Percentiles rank a stretch among this genome's conserved stretches.
Conservation (phyloP, 805 yeast genomes). For the Ogataea populi-albae region DNA sequence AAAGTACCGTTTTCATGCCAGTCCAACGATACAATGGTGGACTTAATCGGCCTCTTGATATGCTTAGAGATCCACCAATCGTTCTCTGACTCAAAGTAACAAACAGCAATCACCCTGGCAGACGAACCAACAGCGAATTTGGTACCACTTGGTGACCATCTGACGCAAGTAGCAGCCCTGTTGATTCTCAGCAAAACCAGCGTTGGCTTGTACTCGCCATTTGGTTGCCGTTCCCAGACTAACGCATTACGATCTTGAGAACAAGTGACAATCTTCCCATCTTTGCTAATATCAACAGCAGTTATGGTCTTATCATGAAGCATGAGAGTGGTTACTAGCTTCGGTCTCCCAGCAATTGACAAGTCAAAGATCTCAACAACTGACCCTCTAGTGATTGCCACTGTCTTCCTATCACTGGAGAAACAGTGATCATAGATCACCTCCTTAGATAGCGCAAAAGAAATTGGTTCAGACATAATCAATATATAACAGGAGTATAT, state of each 20-base stretch:
- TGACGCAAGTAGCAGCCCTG: constrained; percentile 91
- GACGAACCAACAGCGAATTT: constrained; percentile 98
- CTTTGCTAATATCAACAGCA: constrained; percentile 84
- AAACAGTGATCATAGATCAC: constrained; percentile 93
- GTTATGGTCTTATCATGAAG: constrained; percentile 95
- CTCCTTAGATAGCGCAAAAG: constrained; percentile 69
- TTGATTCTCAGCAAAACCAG: constrained; percentile 88
- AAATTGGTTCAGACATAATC: constrained; percentile 35
- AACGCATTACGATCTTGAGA: constrained; percentile 97
- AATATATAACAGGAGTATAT: constrained; percentile 31
- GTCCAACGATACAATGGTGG: constrained; percentile 75
- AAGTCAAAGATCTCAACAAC: constrained; percentile 72
- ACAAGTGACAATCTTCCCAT: constrained; percentile 91
- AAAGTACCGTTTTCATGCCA: constrained; percentile 95
- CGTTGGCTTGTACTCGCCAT: constrained; percentile 72
- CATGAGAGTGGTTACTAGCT: constrained; percentile 59
- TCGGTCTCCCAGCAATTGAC: constrained; percentile 50
- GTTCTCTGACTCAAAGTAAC: constrained; percentile 93
- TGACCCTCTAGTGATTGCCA: constrained; percentile 82
- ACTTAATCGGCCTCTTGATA: constrained; percentile 89
- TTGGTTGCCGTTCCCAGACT: constrained; percentile 82
- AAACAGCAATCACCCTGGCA: constrained; percentile 89
- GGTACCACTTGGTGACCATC: constrained; percentile 93
- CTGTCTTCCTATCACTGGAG: constrained; percentile 55
- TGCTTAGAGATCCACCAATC: constrained; percentile 99